Conservation (phyloP, 192 early-diverging fungal genomes). For the Coemansia sp. region DNA sequence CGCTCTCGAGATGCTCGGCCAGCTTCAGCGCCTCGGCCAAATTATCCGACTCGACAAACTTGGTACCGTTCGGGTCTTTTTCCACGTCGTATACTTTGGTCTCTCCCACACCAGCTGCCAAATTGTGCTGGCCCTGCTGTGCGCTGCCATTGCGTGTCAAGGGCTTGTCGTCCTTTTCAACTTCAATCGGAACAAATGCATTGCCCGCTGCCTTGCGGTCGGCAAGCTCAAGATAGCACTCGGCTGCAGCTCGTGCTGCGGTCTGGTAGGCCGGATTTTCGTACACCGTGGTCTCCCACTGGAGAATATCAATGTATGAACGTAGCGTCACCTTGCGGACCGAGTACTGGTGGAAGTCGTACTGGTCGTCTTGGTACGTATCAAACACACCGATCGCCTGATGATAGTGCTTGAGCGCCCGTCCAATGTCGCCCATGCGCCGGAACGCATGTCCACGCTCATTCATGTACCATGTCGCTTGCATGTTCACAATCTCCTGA, state of each 20-base stretch:
- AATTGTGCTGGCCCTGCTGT: conserved; percentile 54
- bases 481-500: conserved; percentile 85
- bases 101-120: conserved; percentile 51
- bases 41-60: conserved; percentile 58
- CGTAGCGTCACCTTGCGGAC: conserved; percentile 86
- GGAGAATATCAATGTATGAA: conserved; percentile 79
- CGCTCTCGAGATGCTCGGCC: conserved; percentile 63
- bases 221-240: conserved; percentile 55
- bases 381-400: conserved; percentile 77
- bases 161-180: conserved; percentile 22
- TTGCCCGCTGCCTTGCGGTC: conserved; percentile 49
- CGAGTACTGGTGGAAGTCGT: conserved; percentile 95
- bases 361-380: conserved; percentile 88
- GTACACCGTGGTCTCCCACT: conserved; percentile 75
- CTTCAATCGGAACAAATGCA: conserved; percentile 34
- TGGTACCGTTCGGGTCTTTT: conserved; percentile 36
- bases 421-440: conserved; percentile 67
- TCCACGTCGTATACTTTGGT: conserved; percentile 55
- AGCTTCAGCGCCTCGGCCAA: conserved; percentile 77
- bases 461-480: conserved; percentile 86
- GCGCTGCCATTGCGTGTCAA: conserved; percentile 58
- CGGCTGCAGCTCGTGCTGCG: conserved; percentile 73
- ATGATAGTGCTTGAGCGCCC: conserved; percentile 87
- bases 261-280: conserved; percentile 69
- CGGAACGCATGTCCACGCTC: conserved; percentile 75